Evolutionary conservation across 140 eudicot genomes (phyloP).

Genomic region (Cichorium intybus): DNA sequence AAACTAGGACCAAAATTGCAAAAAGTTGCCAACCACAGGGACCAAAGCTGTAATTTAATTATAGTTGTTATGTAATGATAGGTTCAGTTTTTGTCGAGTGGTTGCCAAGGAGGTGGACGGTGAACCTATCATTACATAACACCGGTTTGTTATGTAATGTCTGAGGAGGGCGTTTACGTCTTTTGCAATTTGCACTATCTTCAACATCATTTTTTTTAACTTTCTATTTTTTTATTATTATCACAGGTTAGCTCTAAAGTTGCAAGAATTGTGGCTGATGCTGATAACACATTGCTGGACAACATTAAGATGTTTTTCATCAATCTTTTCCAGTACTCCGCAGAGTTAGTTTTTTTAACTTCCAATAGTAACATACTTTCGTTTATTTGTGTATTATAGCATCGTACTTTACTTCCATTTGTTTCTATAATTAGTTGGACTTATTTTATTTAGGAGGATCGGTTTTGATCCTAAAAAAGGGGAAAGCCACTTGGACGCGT

Average conservation of each 20-base stretch:
- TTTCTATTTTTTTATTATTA: no score
- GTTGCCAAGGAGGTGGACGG: conserved; percentile 69
- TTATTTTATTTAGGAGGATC: conserved; percentile 56
- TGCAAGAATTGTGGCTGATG: conserved; percentile 79
- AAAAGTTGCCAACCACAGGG: no score
- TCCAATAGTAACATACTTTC: neutral
- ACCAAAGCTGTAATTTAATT: no score
- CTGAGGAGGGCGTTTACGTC: neutral
- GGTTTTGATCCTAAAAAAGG: conserved; percentile 91
- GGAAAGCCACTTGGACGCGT: conserved; percentile 94
- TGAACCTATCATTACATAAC: no score
- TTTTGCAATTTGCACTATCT: no score
- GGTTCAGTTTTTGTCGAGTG: conserved; percentile 74
- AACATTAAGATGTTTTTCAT: conserved; percentile 60
- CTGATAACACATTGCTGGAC: conserved; percentile 52
- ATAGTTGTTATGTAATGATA: conserved; percentile 19
- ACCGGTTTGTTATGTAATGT: no score
- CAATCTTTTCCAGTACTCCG: conserved; percentile 77
- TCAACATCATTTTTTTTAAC: no score
- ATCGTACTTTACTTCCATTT: neutral
- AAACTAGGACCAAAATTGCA: no score
- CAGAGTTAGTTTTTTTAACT: conserved; percentile 51
- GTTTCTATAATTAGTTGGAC: neutral
- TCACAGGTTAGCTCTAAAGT: conserved; percentile 73
- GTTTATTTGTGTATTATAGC: neutral